Evolutionary conservation across 1,284 basidiomycete genomes (phyloP), one percentile per base, ranked within the genome.

Genomic region (Trametes hirsuta): DNA sequence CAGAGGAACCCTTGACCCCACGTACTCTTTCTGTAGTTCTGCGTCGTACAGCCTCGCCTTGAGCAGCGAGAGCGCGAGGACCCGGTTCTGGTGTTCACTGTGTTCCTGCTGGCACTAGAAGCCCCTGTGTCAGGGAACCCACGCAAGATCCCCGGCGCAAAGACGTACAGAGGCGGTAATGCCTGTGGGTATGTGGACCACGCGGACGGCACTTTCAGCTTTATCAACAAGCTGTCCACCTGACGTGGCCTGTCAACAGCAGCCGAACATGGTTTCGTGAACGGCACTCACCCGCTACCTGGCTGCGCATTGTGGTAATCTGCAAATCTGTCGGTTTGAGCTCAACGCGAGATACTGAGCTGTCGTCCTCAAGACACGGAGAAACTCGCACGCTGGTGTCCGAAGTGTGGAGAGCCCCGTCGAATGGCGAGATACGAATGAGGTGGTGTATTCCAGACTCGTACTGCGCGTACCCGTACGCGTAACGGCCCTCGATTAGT

Each of bases 381-480:
- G 55, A 63, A 5, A 68, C 67, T 22, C 64, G 61, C 4, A 68
- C 65, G 39, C 58, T 61, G 1, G 67, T 63, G 34, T 53, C 62
- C 9, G 65, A 64, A 2, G 67, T 63, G 25, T 61, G 59, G 36
- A 57, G 36, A 14, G 50, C 58, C 14, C 55, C 55, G 39, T 63
- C 62, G 36, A 61, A 64, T 6, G 63, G 55, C 30, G 62, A 64
- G 8, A 40, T 47, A 15, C 58, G 62, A 11, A 61, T 53, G 3
- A 68, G 52, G 35, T 62, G 53, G 47, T 68, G 67, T 14, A 67
- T 57, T 2, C 67, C 67, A 11, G 60, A 58, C 47, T 68, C 67
- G 51, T 67, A 64, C 37, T 63, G 67, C 3, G 64, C 55, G 30
- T 67, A 67, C 4, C 67, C 67, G 37, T 67, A 68, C 12, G 61